phyloP scores from a whole-genome alignment of 2,329 filamentous ascomycete genomes.

The Botryotinia convoluta region DNA sequence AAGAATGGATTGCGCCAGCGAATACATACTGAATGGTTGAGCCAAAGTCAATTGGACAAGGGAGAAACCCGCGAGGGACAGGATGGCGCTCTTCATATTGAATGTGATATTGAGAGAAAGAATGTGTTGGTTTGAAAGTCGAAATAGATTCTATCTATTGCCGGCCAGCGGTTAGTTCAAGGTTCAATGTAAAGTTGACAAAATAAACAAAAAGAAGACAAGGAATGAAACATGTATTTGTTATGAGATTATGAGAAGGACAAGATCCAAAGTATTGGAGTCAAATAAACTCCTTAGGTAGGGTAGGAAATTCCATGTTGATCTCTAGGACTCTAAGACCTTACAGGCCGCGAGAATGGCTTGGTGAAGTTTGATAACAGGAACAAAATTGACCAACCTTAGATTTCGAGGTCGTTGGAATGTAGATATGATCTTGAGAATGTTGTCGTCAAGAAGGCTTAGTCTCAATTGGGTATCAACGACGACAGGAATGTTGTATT shows the following conservation, averaged over 20 bases:
- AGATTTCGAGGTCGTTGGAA: neutral
- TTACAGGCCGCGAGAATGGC: neutral
- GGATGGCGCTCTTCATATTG: constrained; percentile 46
- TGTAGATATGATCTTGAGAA: neutral
- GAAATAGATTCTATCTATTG: constrained; percentile 9
- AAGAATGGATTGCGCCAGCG: neutral
- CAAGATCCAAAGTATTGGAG: neutral
- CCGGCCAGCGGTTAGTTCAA: constrained; percentile 14
- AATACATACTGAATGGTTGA: constrained; percentile 39
- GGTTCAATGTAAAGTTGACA: neutral
- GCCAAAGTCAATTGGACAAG: constrained; percentile 44
- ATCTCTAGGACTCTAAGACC: neutral
- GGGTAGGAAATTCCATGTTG: neutral
- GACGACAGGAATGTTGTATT: neutral
- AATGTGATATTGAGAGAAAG: constrained; percentile 9
- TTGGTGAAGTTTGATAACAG: neutral
- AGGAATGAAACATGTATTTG: neutral
- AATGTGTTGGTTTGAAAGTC: neutral
- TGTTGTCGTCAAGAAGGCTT: neutral
- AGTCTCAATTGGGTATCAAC: neutral
- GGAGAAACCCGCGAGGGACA: constrained; percentile 41
- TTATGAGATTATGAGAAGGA: neutral
- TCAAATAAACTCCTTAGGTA: neutral
- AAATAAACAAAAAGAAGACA: neutral
- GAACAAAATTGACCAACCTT: constrained; percentile 5